phyloP scores from a whole-genome alignment of 345 rosid genomes.

The Brassica nigra region DNA sequence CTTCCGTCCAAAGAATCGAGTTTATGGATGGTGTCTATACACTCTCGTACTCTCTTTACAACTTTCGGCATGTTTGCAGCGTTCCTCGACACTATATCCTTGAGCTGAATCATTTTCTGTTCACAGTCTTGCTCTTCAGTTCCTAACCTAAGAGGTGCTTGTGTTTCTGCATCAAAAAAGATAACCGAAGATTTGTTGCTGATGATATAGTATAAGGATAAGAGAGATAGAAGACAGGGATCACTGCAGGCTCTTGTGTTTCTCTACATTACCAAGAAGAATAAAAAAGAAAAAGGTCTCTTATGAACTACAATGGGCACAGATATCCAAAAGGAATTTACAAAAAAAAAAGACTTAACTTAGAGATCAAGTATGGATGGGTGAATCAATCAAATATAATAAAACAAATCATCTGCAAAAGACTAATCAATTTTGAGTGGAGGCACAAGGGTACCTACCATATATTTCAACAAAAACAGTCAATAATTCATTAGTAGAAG shows the following conservation, averaged over 20 bases:
- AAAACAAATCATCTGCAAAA: background rate
- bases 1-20: constrained; percentile 49
- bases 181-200: background rate
- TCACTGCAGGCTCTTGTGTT: background rate
- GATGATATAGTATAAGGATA: background rate
- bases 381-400: background rate
- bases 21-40: constrained; percentile 52
- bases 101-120: constrained; percentile 51
- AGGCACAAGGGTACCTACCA: too few relatives aligned
- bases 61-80: constrained; percentile 49
- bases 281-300: background rate
- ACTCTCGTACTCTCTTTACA: constrained; percentile 62
- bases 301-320: background rate
- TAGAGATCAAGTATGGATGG: background rate
- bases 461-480: too few relatives aligned
- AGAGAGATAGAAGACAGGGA: background rate
- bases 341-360: too few relatives aligned
- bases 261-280: too few relatives aligned
- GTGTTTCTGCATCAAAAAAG: background rate
- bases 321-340: too few relatives aligned
- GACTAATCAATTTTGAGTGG: background rate
- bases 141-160: background rate
- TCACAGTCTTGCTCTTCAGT: background rate
- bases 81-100: constrained; percentile 52
- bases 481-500: too few relatives aligned